These are phyloP conservation scores for Colletotrichum eremochloae DNA, from an alignment of 2,329 filamentous ascomycete species.

Conservation along the genomic window DNA sequence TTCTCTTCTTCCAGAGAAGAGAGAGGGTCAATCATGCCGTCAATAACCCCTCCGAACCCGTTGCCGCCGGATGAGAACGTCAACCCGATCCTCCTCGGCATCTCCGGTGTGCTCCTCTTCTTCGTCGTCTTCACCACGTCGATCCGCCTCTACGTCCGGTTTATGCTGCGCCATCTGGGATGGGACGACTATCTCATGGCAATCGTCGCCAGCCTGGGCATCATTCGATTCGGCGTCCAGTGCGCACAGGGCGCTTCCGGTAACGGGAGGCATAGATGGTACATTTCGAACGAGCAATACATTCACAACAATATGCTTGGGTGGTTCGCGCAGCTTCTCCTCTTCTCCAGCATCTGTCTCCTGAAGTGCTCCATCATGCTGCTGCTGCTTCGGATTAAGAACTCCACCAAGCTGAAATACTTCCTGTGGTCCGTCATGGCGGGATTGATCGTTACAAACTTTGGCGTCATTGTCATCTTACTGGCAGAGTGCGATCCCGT, in stretches of 20 bases:
- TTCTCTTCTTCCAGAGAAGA: neutral
- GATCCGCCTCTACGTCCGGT: constrained; percentile 51
- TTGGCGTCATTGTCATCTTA: constrained; percentile 50
- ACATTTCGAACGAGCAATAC: constrained; percentile 50
- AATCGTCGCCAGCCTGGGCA: constrained; percentile 48
- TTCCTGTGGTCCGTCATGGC: constrained; percentile 51
- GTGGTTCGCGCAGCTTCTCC: constrained; percentile 56
- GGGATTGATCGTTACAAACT: constrained; percentile 50
- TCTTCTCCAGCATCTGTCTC: constrained; percentile 56
- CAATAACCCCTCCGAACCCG: constrained; percentile 48
- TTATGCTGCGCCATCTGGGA: constrained; percentile 47
- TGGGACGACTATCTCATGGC: constrained; percentile 56
- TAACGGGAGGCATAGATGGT: constrained; percentile 56
- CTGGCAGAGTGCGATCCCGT: constrained; percentile 51
- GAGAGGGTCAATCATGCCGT: constrained; percentile 20
- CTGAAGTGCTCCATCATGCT: constrained; percentile 59
- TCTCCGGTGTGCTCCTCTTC: constrained; percentile 51
- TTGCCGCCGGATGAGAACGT: constrained; percentile 55
- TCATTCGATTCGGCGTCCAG: constrained; percentile 51
- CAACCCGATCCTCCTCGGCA: constrained; percentile 49
- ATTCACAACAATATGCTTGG: constrained; percentile 53
- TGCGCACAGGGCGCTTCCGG: constrained; percentile 51
- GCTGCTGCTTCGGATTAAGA: constrained; percentile 57
- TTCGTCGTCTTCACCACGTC: constrained; percentile 51
- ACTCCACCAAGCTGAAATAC: constrained; percentile 49